Evolutionary conservation across 2,329 filamentous ascomycete genomes (phyloP).

Genomic region (Stenocarpella maydis): DNA sequence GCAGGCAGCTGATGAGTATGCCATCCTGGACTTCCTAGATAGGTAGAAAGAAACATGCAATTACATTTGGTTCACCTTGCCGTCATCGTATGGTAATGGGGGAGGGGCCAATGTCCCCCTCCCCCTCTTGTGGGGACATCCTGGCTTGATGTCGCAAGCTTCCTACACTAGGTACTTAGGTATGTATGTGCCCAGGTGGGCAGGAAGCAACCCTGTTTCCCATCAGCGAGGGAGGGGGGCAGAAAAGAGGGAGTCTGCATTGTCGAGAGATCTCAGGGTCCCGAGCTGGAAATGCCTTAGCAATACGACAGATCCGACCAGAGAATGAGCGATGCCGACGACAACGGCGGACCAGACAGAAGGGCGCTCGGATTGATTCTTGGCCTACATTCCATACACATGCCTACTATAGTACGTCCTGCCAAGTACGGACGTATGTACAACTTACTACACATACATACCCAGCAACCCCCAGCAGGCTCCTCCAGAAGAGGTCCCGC

Average conservation of each 20-base stretch:
- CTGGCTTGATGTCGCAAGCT: constrained; percentile 1
- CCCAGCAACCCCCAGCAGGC: neutral
- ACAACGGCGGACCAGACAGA: neutral
- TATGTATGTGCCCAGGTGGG: neutral
- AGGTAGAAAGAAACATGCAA: no score
- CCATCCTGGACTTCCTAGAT: no score
- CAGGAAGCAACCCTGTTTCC: no score
- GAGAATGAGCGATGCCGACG: neutral
- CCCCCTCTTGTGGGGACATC: neutral
- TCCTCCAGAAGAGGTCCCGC: constrained; percentile 10
- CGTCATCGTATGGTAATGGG: neutral
- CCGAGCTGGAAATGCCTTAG: neutral
- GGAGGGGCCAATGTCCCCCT: neutral
- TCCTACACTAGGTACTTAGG: no score
- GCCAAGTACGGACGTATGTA: constrained; percentile 17
- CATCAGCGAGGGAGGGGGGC: no score
- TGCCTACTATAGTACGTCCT: neutral
- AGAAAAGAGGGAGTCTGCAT: neutral
- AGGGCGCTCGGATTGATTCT: neutral
- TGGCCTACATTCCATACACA: neutral
- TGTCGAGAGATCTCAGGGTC: constrained; percentile 10
- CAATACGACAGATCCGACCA: neutral
- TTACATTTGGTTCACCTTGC: constrained; percentile 13
- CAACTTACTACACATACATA: no score
- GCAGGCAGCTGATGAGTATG: no score